Evolutionary conservation across 495 filamentous ascomycete genomes (phyloP).

Genomic region (Filosporella fistucella): DNA sequence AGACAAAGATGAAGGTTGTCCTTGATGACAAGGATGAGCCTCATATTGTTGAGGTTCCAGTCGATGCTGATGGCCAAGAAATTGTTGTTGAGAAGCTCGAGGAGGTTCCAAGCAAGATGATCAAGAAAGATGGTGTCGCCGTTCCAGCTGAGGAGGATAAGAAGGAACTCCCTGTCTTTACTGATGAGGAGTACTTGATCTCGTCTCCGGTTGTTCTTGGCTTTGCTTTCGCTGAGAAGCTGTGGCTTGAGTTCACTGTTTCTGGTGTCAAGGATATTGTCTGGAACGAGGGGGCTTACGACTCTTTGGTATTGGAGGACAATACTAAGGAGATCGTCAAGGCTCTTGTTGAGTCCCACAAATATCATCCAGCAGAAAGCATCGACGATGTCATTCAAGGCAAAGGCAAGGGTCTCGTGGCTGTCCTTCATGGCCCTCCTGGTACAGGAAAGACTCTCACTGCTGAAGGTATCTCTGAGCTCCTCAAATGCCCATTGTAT

Average conservation of each 20-base stretch:
- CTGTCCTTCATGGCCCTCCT: conserved; percentile 75
- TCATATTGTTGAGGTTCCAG: conserved; percentile 54
- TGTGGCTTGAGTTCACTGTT: conserved; percentile 88
- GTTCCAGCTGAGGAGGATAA: conserved; percentile 26
- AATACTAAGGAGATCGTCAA: conserved; percentile 79
- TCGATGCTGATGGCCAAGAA: conserved; percentile 58
- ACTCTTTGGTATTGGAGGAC: conserved; percentile 67
- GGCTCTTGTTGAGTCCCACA: conserved; percentile 76
- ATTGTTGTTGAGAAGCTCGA: conserved; percentile 64
- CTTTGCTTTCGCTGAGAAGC: conserved; percentile 86
- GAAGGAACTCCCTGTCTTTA: conserved; percentile 52
- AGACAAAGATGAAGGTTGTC: conserved; percentile 61
- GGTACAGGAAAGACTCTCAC: conserved; percentile 89
- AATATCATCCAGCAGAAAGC: conserved; percentile 71
- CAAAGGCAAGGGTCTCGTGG: conserved; percentile 71
- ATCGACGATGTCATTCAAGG: conserved; percentile 82
- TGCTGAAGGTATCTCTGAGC: conserved; percentile 80
- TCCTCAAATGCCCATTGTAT: conserved; percentile 78
- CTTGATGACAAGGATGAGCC: conserved; percentile 58
- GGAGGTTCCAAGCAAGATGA: conserved; percentile 37
- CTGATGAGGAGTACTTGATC: conserved; percentile 81
- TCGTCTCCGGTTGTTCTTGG: conserved; percentile 91
- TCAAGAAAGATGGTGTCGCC: conserved; percentile 25
- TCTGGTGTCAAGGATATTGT: conserved; percentile 76
- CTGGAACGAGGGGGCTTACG: conserved; percentile 80